A percentile compares a stretch with the other conserved stretches of the same genome.
These are phyloP conservation scores for Aspergillus jensenii DNA, from an alignment of 2,329 filamentous ascomycete genomes.

Conservation along the genomic window DNA sequence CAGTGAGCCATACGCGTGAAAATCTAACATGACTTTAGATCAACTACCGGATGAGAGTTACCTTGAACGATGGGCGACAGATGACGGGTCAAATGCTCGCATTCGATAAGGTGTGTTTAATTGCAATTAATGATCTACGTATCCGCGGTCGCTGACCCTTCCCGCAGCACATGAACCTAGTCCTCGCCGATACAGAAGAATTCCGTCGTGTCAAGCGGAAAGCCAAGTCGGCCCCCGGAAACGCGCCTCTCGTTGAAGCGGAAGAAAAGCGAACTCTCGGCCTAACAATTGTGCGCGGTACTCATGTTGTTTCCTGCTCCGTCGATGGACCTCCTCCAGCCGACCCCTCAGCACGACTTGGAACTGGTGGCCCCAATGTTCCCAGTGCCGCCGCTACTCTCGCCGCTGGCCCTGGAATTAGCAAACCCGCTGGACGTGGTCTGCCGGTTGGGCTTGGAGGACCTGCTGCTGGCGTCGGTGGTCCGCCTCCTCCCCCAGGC, in stretches of 20 bases:
- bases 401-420: slow-evolving; percentile 81
- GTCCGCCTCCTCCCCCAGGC: slow-evolving; percentile 66
- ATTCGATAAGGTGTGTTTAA: slow-evolving; percentile 78
- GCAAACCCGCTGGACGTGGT: slow-evolving; percentile 86
- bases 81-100: slow-evolving; percentile 98
- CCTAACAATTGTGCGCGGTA: slow-evolving; percentile 89
- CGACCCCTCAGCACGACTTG: slow-evolving; percentile 86
- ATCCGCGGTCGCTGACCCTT: background rate
- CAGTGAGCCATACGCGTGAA: background rate
- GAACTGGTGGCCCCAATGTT: slow-evolving; percentile 67
- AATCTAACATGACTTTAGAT: slow-evolving; percentile 67
- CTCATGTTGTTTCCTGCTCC: slow-evolving; percentile 90
- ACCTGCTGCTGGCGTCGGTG: slow-evolving; percentile 84
- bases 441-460: slow-evolving; percentile 79
- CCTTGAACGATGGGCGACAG: slow-evolving; percentile 89
- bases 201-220: slow-evolving; percentile 89
- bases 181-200: slow-evolving; percentile 97
- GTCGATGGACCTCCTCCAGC: slow-evolving; percentile 94
- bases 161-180: slow-evolving; percentile 92
- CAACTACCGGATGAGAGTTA: slow-evolving; percentile 99
- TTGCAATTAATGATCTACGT: slow-evolving; percentile 5
- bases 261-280: slow-evolving; percentile 98
- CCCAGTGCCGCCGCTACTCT: slow-evolving; percentile 62
- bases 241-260: slow-evolving; percentile 71
- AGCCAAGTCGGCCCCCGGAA: slow-evolving; percentile 63